Base-by-base conservation (phyloP, 441 rosid genomes). In the Gossypium schwendimanii region DNA sequence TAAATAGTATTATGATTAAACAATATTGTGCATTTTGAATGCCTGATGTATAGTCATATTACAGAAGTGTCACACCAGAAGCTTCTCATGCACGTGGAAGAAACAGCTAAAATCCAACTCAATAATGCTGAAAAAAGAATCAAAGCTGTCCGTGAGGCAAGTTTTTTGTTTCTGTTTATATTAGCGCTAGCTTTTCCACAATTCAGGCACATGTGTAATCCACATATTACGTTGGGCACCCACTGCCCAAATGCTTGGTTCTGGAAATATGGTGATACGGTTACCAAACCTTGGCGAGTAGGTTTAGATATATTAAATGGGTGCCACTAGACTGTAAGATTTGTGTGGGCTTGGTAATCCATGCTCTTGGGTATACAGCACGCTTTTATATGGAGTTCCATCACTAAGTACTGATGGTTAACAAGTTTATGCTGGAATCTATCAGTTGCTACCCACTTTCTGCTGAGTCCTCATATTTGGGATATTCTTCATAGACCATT, bases 11-110 rank as follows among this genome's bases (percentile, higher is more conserved):
- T 28, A 67, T 62, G 24, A 23, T 14, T 20, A 12, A 53, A 52
- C 55, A 24, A 11, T 53, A 11, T 7, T 18, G 28, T 31, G 23
- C 44, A 6, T 70, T 17, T n/a, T 21, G 15, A 18, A 7, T 20
- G 36, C 49, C 47, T 20, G 69, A 21, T 12, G 60, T 73, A 26
- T 41, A 6, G 28, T 15, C 59, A 17, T 17, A 2, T 21, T 69
- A 33, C 94, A 92, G 99, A 81, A 83, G 81, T 85, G 31, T 80
- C 90, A 21, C 90, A 88, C 80, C 85, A 83, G 75, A 91, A 87
- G 81, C 89, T 89, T 75, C 64, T 89, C 23, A 57, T 80, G 72
- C 82, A 91, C 55, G 85, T 73, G 64, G 94, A 91, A 87, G 90
- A 89, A 82, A 83, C 87, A 17, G 81, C 87, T 14, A 81, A 84